Evolutionary conservation across 2,329 filamentous ascomycete species (phyloP).

Genomic region (Beauveria brongniartii): DNA sequence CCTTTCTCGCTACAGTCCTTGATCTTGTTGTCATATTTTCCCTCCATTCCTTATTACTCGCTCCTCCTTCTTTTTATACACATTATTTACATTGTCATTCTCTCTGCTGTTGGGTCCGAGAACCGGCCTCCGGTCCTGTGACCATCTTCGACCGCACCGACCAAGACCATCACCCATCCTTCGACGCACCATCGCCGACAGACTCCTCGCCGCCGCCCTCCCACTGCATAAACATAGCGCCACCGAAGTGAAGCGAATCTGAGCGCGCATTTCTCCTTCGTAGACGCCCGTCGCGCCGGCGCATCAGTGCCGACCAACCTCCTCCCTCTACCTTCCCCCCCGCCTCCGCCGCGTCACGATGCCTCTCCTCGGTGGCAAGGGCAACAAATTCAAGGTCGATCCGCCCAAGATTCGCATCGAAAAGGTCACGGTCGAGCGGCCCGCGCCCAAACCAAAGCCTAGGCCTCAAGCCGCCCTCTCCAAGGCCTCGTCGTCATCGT

Average conservation of each 20-base stretch:
- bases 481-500: slow-evolving; percentile 23
- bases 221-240: background rate
- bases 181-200: background rate
- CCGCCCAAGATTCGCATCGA: slow-evolving; percentile 44
- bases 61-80: background rate
- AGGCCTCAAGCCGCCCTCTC: slow-evolving; percentile 24
- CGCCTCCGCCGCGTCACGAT: slow-evolving; percentile 12
- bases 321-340: background rate
- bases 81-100: background rate
- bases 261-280: background rate
- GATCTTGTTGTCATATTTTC: background rate
- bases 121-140: slow-evolving; percentile 6
- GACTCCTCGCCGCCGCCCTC: background rate
- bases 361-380: slow-evolving; percentile 33
- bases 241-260: background rate
- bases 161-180: background rate
- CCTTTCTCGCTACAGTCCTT: too few relatives aligned
- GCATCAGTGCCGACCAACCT: background rate
- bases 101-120: background rate
- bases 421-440: slow-evolving; percentile 38
- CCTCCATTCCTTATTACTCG: background rate
- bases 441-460: slow-evolving; percentile 28
- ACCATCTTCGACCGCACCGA: background rate
- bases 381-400: slow-evolving; percentile 43
- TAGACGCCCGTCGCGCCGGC: background rate